phyloP scores from a whole-genome alignment of 2,329 filamentous ascomycete genomes.

The Penicillium freii region DNA sequence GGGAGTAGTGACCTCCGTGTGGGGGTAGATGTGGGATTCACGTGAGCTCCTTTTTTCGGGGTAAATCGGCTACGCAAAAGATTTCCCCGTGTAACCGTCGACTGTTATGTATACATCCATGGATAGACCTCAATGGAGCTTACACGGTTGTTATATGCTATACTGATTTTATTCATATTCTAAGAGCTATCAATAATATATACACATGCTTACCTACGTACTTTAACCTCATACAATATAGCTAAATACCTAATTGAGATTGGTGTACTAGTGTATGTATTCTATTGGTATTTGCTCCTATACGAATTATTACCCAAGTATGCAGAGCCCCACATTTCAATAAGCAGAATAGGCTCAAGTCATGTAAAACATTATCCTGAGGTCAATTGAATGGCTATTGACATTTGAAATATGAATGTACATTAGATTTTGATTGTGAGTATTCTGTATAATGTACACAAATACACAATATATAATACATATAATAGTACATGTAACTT shows the following conservation, averaged over 20 bases:
- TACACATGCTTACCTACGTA: not conserved
- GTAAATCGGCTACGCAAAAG: not conserved
- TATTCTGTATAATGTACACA: not conserved
- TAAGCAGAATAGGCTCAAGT: not conserved
- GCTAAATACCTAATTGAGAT: slow-evolving; percentile 1
- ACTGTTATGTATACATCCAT: not conserved
- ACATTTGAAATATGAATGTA: too few species aligned
- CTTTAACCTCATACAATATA: not conserved
- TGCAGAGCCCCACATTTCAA: not conserved
- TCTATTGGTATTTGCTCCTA: not conserved
- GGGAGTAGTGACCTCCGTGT: slow-evolving; percentile 3
- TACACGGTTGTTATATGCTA: not conserved
- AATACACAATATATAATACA: not conserved
- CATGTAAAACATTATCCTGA: not conserved
- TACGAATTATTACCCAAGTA: not conserved
- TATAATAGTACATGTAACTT: not conserved
- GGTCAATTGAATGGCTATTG: not conserved
- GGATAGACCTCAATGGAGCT: not conserved
- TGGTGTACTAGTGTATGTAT: not conserved
- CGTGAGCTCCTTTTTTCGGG: slow-evolving; percentile 6
- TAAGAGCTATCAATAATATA: not conserved
- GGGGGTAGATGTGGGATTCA: slow-evolving; percentile 6
- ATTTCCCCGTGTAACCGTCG: not conserved
- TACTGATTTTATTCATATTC: not conserved
- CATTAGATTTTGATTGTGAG: not conserved